Evolutionary conservation across 2,329 filamentous ascomycete genomes (phyloP), one percentile per base, ranked within the genome.

Genomic region (Neoscytalidium dimidiatum): DNA sequence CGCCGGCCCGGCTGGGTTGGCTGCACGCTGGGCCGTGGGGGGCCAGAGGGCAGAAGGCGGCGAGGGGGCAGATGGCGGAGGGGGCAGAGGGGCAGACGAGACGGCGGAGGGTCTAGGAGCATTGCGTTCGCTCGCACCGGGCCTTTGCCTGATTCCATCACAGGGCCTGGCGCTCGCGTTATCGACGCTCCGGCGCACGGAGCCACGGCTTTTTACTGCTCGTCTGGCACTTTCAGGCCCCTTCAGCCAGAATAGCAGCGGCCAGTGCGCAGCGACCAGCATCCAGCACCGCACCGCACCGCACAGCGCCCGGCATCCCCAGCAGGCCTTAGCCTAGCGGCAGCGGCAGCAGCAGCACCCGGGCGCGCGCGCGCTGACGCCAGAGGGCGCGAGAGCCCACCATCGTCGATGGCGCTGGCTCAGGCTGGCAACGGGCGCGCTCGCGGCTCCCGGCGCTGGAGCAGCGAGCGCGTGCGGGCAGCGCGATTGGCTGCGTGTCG

Each of bases 191-290:
- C 49, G 51, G 53, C 35, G 53, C 53, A 57, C 53, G 53, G 53
- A 35, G n/a, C 33, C 21, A 23, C 21, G 26, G 44, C 44, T n/a
- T n/a, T n/a, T n/a, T n/a, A n/a, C n/a, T n/a, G n/a, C n/a, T n/a
- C n/a, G n/a, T n/a, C n/a, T n/a, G n/a, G n/a, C n/a, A n/a, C n/a
- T 11, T 33, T 11, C 31, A 5, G 6, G 5, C 31, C 31, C 31
- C 38, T 58, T 44, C 53, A 44, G 52, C 52, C 52, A 57, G 52
- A 57, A 57, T 57, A 57, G 53, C 53, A 58, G 35, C 53, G 38
- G 35, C 38, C 38, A 17, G 53, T 48, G 44, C 44, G 44, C n/a
- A n/a, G 43, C 43, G 11, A 26, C 11, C 21, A 26, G 46, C 38
- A n/a, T n/a, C n/a, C n/a, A n/a, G n/a, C n/a, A n/a, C n/a, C n/a